Conservation (phyloP, 768 basidiomycete genomes). For the Tylopilus rubrobrunneus region DNA sequence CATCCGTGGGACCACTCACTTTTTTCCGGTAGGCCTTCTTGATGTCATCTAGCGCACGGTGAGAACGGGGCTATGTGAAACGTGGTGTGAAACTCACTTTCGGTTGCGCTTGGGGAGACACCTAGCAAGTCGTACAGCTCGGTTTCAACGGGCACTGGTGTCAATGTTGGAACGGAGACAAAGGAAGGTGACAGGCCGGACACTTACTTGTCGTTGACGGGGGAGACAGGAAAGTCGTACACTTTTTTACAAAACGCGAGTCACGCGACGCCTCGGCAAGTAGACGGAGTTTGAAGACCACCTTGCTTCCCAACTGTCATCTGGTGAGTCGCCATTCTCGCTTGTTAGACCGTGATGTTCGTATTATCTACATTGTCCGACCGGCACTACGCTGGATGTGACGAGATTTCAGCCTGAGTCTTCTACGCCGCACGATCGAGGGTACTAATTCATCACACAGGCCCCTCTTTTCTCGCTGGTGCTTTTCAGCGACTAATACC, state of each 20-base stretch:
- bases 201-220: constrained; percentile 26
- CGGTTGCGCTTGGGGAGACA: constrained; percentile 61
- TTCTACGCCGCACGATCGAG: constrained; percentile 5
- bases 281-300: constrained; percentile 31
- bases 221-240: constrained; percentile 5
- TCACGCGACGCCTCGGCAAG: constrained; percentile 25
- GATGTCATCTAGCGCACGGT: constrained; percentile 60
- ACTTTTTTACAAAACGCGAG: constrained; percentile 27
- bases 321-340: constrained; percentile 19
- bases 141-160: constrained; percentile 68
- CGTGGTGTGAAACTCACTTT: constrained; percentile 46
- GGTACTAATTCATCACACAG: constrained; percentile 29
- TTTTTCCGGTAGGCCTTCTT: constrained; percentile 94
- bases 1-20: constrained; percentile 41
- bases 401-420: constrained; percentile 39
- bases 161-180: neutral
- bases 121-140: constrained; percentile 85
- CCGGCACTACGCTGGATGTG: constrained; percentile 45
- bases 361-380: constrained; percentile 94
- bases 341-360: constrained; percentile 50
- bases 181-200: neutral
- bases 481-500: constrained; percentile 24
- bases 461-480: constrained; percentile 12
- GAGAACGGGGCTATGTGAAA: constrained; percentile 3
- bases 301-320: neutral